phyloP scores from a whole-genome alignment of 768 basidiomycete species.

The Auriscalpium vulgare region DNA sequence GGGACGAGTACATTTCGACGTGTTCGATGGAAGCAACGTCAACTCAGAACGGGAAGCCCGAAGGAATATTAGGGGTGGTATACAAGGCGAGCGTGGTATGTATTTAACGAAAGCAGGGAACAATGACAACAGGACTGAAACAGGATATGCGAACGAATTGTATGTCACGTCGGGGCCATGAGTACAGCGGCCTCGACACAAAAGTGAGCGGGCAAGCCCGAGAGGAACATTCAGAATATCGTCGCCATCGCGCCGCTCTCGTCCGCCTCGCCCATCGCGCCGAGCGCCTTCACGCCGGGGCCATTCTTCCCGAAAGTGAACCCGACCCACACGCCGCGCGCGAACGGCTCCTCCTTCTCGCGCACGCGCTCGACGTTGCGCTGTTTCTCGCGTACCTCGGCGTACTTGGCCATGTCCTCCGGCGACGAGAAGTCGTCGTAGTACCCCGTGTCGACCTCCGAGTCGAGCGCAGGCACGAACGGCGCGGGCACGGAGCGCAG shows the following conservation, averaged over 20 bases:
- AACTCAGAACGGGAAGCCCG: too few relatives aligned
- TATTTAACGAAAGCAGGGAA: neutral
- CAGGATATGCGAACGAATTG: neutral
- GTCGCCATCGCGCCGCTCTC: constrained; percentile 27
- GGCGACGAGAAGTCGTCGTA: constrained; percentile 84
- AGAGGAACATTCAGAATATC: constrained; percentile 18
- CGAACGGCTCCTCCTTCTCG: constrained; percentile 73
- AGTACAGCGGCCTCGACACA: too few relatives aligned
- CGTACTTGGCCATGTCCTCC: constrained; percentile 98
- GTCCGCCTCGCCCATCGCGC: constrained; percentile 15
- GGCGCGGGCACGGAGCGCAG: constrained; percentile 74
- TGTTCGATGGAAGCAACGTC: too few relatives aligned
- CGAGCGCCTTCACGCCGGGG: constrained; percentile 42
- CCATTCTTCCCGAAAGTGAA: constrained; percentile 90
- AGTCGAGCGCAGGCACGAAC: constrained; percentile 91
- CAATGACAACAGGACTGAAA: neutral
- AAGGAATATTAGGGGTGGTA: too few relatives aligned
- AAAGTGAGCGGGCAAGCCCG: too few relatives aligned
- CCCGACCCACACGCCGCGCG: constrained; percentile 82
- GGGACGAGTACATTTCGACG: too few relatives aligned
- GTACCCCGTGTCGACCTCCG: constrained; percentile 91
- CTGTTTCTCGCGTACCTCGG: constrained; percentile 97
- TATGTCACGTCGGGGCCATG: neutral
- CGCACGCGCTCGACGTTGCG: constrained; percentile 84
- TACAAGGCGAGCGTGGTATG: too few relatives aligned